phyloP scores from a whole-genome alignment of 179 eudicot genomes.

The Patellifolia procumbens region DNA sequence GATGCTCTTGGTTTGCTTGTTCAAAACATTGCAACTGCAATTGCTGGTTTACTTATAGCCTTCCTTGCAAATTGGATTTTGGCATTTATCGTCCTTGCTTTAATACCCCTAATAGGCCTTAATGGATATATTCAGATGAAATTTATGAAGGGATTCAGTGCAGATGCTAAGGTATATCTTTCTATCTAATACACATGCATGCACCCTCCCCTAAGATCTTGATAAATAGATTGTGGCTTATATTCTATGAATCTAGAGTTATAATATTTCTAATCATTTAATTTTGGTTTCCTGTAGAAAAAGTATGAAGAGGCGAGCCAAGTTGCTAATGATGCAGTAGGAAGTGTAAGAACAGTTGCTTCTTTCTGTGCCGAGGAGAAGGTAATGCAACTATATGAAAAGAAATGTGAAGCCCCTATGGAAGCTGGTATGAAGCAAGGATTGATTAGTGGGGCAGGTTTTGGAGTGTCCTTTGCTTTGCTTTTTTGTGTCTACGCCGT shows the following conservation, averaged over 20 bases:
- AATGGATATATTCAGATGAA: conserved; percentile 25
- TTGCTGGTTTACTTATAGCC: conserved; percentile 26
- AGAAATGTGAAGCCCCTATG: conserved; percentile 26
- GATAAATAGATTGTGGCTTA: too few relatives aligned
- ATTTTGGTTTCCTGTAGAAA: conserved; percentile 7
- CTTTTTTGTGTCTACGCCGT: conserved; percentile 23
- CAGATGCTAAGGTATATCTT: conserved; percentile 26
- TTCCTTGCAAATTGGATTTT: conserved; percentile 25
- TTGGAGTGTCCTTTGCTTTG: conserved; percentile 25
- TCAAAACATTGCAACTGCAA: conserved; percentile 23
- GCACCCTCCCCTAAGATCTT: too few relatives aligned
- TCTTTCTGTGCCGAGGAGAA: conserved; percentile 31
- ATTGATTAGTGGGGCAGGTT: conserved; percentile 26
- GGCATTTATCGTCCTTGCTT: conserved; percentile 21
- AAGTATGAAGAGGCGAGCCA: conserved; percentile 32
- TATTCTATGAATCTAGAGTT: too few relatives aligned
- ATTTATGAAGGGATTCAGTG: conserved; percentile 26
- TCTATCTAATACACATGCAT: too few relatives aligned
- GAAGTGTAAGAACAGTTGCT: conserved; percentile 29
- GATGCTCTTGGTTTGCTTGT: conserved; percentile 23
- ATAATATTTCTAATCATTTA: too few relatives aligned
- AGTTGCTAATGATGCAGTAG: conserved; percentile 30
- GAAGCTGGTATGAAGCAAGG: conserved; percentile 31
- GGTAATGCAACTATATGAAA: conserved; percentile 26
- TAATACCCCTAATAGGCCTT: conserved; percentile 25